phyloP scores from a whole-genome alignment of 352 stramenopile species.

The Phytopythium chamaehyphon region DNA sequence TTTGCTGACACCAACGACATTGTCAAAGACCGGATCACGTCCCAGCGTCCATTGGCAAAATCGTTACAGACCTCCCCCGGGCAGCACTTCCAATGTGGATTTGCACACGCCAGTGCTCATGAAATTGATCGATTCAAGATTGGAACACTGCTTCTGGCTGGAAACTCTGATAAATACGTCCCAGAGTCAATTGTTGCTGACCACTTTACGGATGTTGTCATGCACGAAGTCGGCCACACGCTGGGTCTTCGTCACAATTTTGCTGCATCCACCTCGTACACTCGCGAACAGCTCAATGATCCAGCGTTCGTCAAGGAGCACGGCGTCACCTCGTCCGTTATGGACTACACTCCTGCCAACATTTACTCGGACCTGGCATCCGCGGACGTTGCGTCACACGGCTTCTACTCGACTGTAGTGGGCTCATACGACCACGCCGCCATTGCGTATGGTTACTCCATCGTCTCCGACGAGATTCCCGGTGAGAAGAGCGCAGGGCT shows the following conservation, averaged over 20 bases:
- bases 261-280: conserved; percentile 46
- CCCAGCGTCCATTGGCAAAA: background rate
- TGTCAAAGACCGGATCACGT: too few species aligned
- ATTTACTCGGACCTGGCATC: conserved; percentile 68
- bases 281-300: conserved; percentile 52
- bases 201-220: conserved; percentile 74
- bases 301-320: conserved; percentile 39
- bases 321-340: conserved; percentile 65
- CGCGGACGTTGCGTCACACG: conserved; percentile 26
- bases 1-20: conserved; percentile 1
- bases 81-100: conserved; percentile 29
- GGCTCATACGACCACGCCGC: conserved; percentile 76
- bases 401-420: conserved; percentile 68
- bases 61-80: background rate
- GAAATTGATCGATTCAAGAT: conserved; percentile 37
- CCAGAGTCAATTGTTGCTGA: conserved; percentile 55
- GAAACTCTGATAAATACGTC: conserved; percentile 19
- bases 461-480: conserved; percentile 37
- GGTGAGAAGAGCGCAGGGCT: conserved; percentile 38
- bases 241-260: conserved; percentile 88
- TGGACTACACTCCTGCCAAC: conserved; percentile 87
- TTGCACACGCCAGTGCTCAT: conserved; percentile 32
- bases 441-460: conserved; percentile 83
- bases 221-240: conserved; percentile 89
- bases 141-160: conserved; percentile 20